phyloP scores from a whole-genome alignment of 1,139 yeast species.

The Scheffersomyces quercinus region DNA sequence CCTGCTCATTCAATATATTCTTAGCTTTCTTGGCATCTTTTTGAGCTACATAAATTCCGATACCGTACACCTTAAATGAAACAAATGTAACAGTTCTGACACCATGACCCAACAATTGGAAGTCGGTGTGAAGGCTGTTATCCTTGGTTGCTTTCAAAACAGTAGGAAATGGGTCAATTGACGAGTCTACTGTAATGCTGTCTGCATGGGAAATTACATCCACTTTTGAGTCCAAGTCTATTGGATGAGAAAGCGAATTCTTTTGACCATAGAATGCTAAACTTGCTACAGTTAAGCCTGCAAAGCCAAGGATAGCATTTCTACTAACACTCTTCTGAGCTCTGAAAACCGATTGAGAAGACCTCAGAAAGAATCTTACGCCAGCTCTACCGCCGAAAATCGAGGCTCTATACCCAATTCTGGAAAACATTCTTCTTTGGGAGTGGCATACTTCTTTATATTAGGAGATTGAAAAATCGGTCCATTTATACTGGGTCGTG shows the following conservation, averaged over 20 bases:
- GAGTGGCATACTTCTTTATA: too few species aligned
- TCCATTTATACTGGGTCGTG: too few species aligned
- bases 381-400: not conserved
- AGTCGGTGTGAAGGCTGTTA: slow-evolving; percentile 26
- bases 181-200: slow-evolving; percentile 46
- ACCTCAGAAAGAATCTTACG: not conserved
- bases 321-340: not conserved
- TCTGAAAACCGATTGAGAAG: not conserved
- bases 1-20: slow-evolving; percentile 33
- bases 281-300: not conserved
- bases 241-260: not conserved
- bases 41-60: slow-evolving; percentile 73
- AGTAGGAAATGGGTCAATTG: slow-evolving; percentile 55
- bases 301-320: not conserved
- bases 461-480: too few species aligned
- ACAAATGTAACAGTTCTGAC: slow-evolving; percentile 80
- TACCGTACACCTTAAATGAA: slow-evolving; percentile 81
- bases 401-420: not conserved
- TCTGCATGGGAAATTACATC: slow-evolving; percentile 5
- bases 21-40: slow-evolving; percentile 53
- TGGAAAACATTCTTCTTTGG: too few species aligned
- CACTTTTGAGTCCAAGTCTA: not conserved
- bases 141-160: slow-evolving; percentile 21
- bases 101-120: slow-evolving; percentile 71
- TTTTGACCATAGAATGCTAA: too few species aligned